Conservation (phyloP, 2,329 filamentous ascomycete species). For the Lachnellula cervina region DNA sequence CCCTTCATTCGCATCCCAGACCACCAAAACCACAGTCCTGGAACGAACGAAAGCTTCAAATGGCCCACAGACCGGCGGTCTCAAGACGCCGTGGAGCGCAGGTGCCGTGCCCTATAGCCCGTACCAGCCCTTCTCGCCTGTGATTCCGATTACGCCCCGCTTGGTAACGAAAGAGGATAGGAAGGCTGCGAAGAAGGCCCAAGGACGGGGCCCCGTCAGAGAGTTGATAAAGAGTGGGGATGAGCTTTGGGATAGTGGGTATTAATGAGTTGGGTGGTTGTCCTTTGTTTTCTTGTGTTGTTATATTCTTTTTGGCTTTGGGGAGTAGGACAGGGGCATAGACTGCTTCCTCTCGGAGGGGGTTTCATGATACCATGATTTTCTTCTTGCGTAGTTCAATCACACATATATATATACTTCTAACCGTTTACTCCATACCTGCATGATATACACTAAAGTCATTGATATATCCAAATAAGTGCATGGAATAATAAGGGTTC, state of each 20-base stretch:
- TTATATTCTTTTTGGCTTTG: too few species aligned
- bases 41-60: slow-evolving; percentile 50
- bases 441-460: too few species aligned
- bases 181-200: slow-evolving; percentile 61
- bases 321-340: too few species aligned
- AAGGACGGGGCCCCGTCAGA: slow-evolving; percentile 58
- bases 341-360: too few species aligned
- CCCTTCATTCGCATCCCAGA: slow-evolving; percentile 39
- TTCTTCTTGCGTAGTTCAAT: too few species aligned
- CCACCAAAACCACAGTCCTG: slow-evolving; percentile 61
- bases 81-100: slow-evolving; percentile 58
- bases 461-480: too few species aligned
- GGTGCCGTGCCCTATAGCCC: slow-evolving; percentile 66
- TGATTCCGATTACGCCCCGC: slow-evolving; percentile 72
- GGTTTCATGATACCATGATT: too few species aligned
- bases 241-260: slow-evolving; percentile 53
- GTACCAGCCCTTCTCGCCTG: slow-evolving; percentile 73
- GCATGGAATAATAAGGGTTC: too few species aligned
- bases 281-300: too few species aligned
- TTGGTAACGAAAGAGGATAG: slow-evolving; percentile 67
- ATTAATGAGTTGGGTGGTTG: slow-evolving; percentile 13
- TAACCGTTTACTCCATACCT: too few species aligned
- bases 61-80: slow-evolving; percentile 42
- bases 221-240: slow-evolving; percentile 58
- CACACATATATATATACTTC: too few species aligned